Percentiles rank a stretch among this genome's conserved stretches.
Evolutionary conservation across 108 stramenopile genomes (phyloP).

Genomic region (Cyclostephanos invisitatus): DNA sequence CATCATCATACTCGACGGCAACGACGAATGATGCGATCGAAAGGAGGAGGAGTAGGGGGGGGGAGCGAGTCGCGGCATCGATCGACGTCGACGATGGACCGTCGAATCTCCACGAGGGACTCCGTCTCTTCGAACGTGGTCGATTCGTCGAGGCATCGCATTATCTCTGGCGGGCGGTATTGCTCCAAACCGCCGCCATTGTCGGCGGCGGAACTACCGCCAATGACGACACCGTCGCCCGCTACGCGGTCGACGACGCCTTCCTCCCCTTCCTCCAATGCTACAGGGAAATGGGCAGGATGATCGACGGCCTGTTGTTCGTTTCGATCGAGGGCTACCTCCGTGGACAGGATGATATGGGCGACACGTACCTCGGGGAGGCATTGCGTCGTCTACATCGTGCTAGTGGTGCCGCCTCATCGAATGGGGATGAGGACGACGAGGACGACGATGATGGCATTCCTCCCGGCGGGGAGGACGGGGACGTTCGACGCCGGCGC

Average conservation of each 20-base stretch:
- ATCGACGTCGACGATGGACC: slow-evolving; percentile 42
- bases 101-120: slow-evolving; percentile 54
- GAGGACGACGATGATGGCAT: no score
- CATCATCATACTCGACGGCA: no score
- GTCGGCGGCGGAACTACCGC: no score
- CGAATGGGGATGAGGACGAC: slow-evolving; percentile 21
- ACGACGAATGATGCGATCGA: no score
- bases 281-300: slow-evolving; percentile 48
- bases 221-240: not conserved
- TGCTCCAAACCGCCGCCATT: slow-evolving; percentile 47
- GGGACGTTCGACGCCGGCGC: no score
- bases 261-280: slow-evolving; percentile 71
- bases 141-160: slow-evolving; percentile 59
- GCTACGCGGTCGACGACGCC: slow-evolving; percentile 68
- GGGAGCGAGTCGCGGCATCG: no score
- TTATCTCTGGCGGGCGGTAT: slow-evolving; percentile 70
- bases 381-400: slow-evolving; percentile 57
- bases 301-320: slow-evolving; percentile 71
- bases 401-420: no score
- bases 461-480: no score
- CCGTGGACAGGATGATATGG: slow-evolving; percentile 77
- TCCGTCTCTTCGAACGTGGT: slow-evolving; percentile 43
- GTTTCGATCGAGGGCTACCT: slow-evolving; percentile 66
- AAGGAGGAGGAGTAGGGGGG: no score
- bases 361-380: slow-evolving; percentile 57